These are phyloP conservation scores for Pulveroboletus ravenelii DNA, from an alignment of 768 basidiomycete genomes.

Conservation along the genomic window DNA sequence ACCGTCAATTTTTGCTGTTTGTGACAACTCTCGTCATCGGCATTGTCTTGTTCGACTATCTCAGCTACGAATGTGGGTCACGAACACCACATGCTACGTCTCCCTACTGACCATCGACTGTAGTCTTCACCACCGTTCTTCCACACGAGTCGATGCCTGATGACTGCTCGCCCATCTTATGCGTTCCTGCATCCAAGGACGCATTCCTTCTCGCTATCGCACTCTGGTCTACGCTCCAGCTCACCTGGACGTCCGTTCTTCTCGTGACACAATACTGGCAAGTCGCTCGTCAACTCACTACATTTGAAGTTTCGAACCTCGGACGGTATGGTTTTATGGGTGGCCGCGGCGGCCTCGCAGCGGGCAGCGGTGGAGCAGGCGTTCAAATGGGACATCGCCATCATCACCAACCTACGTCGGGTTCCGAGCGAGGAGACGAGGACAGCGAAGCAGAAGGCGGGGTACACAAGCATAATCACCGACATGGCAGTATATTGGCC, in stretches of 20 bases:
- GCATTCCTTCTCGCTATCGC: slow-evolving; percentile 81
- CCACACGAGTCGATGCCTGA: background rate
- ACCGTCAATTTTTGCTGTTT: slow-evolving; percentile 95
- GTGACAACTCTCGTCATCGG: slow-evolving; percentile 81
- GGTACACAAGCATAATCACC: slow-evolving; percentile 43
- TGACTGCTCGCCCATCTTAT: slow-evolving; percentile 43
- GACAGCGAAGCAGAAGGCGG: slow-evolving; percentile 33
- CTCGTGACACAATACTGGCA: slow-evolving; percentile 89
- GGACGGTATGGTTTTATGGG: slow-evolving; percentile 98
- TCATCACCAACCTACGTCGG: slow-evolving; percentile 19
- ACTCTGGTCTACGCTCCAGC: slow-evolving; percentile 85
- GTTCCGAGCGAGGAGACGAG: slow-evolving; percentile 47
- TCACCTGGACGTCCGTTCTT: slow-evolving; percentile 91
- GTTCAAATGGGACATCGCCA: slow-evolving; percentile 82
- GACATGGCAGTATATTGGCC: slow-evolving; percentile 35
- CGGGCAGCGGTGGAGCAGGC: slow-evolving; percentile 49
- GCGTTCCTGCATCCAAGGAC: slow-evolving; percentile 66
- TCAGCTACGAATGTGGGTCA: slow-evolving; percentile 74
- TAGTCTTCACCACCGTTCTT: slow-evolving; percentile 53
- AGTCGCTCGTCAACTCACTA: slow-evolving; percentile 90
- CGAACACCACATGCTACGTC: background rate
- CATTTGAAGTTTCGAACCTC: slow-evolving; percentile 91
- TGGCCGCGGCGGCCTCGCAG: slow-evolving; percentile 68
- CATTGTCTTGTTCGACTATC: slow-evolving; percentile 75
- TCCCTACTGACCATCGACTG: background rate